Evolutionary conservation across 805 yeast species (phyloP).

Genomic region (Helenozyma rhizophorensis): DNA sequence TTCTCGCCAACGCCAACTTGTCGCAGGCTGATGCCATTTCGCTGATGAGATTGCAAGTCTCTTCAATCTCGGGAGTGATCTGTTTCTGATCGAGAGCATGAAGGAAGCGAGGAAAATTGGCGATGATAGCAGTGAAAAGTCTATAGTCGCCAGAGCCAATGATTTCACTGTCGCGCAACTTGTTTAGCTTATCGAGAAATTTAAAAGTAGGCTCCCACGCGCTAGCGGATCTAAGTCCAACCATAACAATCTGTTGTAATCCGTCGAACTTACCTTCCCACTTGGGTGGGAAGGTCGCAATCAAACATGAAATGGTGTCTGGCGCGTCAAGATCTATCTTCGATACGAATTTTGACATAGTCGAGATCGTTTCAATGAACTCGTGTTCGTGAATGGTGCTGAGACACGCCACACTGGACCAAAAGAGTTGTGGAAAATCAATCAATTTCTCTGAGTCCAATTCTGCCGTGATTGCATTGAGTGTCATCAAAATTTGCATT

Average conservation of each 20-base stretch:
- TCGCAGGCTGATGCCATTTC: conserved; percentile 55
- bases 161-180: conserved; percentile 65
- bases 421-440: conserved; percentile 88
- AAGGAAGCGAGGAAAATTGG: conserved; percentile 79
- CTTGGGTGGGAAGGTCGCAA: conserved; percentile 84
- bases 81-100: conserved; percentile 64
- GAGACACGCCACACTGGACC: conserved; percentile 92
- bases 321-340: conserved; percentile 84
- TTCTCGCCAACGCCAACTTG: conserved; percentile 59
- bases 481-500: conserved; percentile 94
- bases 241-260: conserved; percentile 69
- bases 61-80: conserved; percentile 44
- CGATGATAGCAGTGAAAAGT: conserved; percentile 63
- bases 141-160: conserved; percentile 71
- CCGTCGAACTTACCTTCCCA: conserved; percentile 97
- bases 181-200: conserved; percentile 67
- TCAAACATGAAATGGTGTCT: conserved; percentile 77
- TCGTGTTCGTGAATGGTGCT: conserved; percentile 91
- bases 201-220: conserved; percentile 75
- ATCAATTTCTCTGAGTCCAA: conserved; percentile 72
- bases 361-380: conserved; percentile 80
- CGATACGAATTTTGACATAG: conserved; percentile 75
- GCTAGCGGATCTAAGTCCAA: conserved; percentile 78
- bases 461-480: conserved; percentile 88
- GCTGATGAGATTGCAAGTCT: conserved; percentile 44